Percentiles rank a stretch among this genome's conserved stretches.
These are phyloP conservation scores for Galerina marginata DNA, from an alignment of 768 basidiomycete genomes.

Conservation along the genomic window DNA sequence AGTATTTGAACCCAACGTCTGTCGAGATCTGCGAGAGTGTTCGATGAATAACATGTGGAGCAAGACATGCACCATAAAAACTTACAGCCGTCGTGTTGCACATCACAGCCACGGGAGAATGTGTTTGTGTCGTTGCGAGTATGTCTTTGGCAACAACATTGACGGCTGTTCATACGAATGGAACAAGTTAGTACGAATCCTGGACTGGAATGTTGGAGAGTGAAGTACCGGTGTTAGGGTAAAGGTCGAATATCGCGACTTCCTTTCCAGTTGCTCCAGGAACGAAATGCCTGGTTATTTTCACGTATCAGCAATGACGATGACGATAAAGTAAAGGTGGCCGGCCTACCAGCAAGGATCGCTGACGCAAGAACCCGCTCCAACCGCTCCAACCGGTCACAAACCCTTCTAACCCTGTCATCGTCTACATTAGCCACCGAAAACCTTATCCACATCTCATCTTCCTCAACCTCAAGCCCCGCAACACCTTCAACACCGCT, in stretches of 20 bases:
- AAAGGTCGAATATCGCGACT: slow-evolving; percentile 62
- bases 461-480: slow-evolving; percentile 45
- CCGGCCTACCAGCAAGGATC: slow-evolving; percentile 60
- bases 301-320: background rate
- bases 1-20: slow-evolving; percentile 31
- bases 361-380: slow-evolving; percentile 53
- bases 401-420: slow-evolving; percentile 57
- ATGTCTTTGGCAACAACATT: slow-evolving; percentile 58
- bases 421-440: slow-evolving; percentile 82
- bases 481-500: slow-evolving; percentile 26
- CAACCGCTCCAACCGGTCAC: slow-evolving; percentile 51
- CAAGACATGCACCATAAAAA: background rate
- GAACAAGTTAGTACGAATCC: background rate
- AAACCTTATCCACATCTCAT: slow-evolving; percentile 74
- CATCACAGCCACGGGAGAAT: slow-evolving; percentile 52
- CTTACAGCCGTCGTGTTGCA: slow-evolving; percentile 57
- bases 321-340: too few species aligned
- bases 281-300: slow-evolving; percentile 45
- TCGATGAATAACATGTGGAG: background rate
- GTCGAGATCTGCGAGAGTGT: slow-evolving; percentile 18
- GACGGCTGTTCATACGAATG: slow-evolving; percentile 35
- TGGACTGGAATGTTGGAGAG: slow-evolving; percentile 6
- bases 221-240: slow-evolving; percentile 53
- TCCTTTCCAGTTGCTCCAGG: slow-evolving; percentile 61
- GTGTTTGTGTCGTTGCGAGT: slow-evolving; percentile 49